Evolutionary conservation across 78 protist genomes (phyloP).

Genomic region (Planoprotostelium fungivorum): DNA sequence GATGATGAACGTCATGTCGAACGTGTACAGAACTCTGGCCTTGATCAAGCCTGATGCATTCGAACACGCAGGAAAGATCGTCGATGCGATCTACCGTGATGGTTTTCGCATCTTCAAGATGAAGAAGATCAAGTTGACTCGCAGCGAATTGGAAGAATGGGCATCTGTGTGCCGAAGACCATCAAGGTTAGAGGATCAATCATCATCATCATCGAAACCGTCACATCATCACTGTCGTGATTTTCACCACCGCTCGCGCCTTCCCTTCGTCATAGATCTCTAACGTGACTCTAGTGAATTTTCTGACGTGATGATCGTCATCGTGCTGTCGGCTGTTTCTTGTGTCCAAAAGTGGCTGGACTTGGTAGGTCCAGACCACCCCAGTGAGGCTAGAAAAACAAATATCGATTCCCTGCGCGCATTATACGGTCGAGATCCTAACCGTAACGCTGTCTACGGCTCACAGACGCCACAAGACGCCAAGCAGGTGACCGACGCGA

Average conservation of each 20-base stretch:
- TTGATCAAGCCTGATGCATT: not conserved
- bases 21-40: not conserved
- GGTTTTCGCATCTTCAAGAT: not conserved
- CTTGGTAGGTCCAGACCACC: not conserved
- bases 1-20: not conserved
- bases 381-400: not conserved
- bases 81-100: not conserved
- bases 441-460: not conserved
- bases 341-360: not conserved
- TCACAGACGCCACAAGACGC: not conserved
- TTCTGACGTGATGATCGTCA: not conserved
- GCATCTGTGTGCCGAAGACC: not conserved
- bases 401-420: not conserved
- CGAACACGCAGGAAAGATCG: not conserved
- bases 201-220: no score
- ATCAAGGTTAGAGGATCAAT: not conserved
- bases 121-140: not conserved
- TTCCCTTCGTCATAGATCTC: no score
- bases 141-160: not conserved
- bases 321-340: not conserved
- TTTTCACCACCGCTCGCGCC: no score
- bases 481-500: not conserved
- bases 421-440: not conserved
- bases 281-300: not conserved
- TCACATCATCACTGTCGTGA: no score